Base-by-base conservation (phyloP, 1,284 basidiomycete species). In the Pisolithus thermaeus region DNA sequence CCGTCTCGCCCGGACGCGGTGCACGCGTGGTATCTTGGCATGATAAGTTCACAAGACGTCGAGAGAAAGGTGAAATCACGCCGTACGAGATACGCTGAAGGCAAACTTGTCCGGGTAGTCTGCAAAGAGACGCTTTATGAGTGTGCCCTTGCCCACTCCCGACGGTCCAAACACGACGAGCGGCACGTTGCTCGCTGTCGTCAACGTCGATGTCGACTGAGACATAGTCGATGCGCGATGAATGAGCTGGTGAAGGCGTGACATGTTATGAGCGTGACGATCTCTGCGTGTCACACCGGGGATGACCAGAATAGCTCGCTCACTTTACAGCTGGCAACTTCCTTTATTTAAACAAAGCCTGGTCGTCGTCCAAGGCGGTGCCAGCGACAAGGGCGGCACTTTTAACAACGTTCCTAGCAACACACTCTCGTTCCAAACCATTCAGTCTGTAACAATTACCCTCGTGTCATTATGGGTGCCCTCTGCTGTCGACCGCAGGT, bases 121-220 rank as follows among this genome's bases (percentile, higher is more conserved):
- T 30, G 73, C 74, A 64, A 98, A 93, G 46, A 99, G 84, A 47
- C 83, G 84, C 56, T 81, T 81, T 54, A 99, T 80, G 49, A 98
- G 83, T 0, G 96, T 97, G 62, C 89, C 92, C 70, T 98, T 99
- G 50, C 96, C 96, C 2, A 94, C 90, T 22, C 96, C 96, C 1
- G 92, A 95, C 0, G 89, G 90, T 0, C 90, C 90, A 56, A 84
- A 90, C 46, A 91, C 74, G 40, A 92, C 84, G 50, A 92, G 78
- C 8, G 89, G 90, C 67, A 7, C 25, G 25, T 1, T 27, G 25
- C 25, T 27, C 5, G 5, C 7, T 4, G 72, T 58, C 64, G 54
- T 23, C 71, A 71, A 20, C 18, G 18, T 20, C 18, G 18, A 20
- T 73, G 70, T 38, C 70, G 32, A 11, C 28, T 76, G 50, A 73